Evolutionary conservation across 495 filamentous ascomycete species (phyloP).

Genomic region (Hyaloscypha variabilis): DNA sequence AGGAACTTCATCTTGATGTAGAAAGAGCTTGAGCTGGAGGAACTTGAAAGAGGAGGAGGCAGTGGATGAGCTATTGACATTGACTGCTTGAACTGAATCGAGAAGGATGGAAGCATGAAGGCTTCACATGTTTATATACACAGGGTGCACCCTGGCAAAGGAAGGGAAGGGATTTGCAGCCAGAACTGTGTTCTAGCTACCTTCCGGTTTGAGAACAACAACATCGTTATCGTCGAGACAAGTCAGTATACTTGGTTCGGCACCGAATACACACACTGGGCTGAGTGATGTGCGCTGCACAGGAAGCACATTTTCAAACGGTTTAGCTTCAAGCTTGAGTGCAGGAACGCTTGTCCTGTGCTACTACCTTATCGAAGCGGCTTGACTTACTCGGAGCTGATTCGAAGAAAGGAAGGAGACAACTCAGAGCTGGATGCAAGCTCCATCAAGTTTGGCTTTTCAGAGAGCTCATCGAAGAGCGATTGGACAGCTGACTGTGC

Average conservation of each 20-base stretch:
- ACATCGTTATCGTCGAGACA: neutral
- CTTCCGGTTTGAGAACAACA: neutral
- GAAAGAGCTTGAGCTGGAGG: neutral
- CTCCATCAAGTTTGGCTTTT: neutral
- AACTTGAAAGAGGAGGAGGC: neutral
- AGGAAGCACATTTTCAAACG: neutral
- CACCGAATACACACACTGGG: neutral
- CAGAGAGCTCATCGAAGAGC: neutral
- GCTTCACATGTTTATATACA: neutral
- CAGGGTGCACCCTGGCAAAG: neutral
- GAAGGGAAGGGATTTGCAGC: neutral
- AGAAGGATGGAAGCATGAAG: neutral
- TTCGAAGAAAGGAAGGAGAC: conserved; percentile 13
- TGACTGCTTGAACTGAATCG: neutral
- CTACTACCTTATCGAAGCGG: neutral
- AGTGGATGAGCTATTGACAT: neutral
- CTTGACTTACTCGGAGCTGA: conserved; percentile 1
- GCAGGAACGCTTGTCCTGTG: neutral
- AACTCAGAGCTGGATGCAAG: neutral
- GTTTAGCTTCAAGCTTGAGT: neutral
- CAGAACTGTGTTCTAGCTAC: conserved; percentile 3
- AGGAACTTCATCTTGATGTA: conserved; percentile 20
- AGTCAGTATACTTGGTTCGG: neutral
- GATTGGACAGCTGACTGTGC: neutral
- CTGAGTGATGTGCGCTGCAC: neutral